Conservation (phyloP, 129 eudicot genomes). For the Chrysanthemum makinoi region DNA sequence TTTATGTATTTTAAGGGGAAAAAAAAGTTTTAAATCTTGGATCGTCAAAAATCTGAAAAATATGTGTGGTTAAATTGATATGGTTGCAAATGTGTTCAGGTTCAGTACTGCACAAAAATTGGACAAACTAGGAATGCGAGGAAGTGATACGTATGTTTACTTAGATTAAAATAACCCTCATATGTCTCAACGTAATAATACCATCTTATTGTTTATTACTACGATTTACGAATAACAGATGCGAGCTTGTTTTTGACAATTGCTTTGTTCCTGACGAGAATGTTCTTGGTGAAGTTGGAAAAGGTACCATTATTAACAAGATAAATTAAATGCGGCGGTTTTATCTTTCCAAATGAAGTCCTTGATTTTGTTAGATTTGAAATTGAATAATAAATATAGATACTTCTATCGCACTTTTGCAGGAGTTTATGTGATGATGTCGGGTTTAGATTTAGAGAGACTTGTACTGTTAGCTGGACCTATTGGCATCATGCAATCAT, state of each 20-base stretch:
- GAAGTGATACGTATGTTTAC: conserved; percentile 86
- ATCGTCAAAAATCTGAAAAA: no score
- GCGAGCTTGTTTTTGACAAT: conserved; percentile 97
- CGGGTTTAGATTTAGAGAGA: no score
- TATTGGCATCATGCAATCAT: no score
- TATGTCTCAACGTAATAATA: background rate
- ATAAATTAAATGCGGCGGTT: no score
- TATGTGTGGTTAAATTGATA: background rate
- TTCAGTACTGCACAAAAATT: conserved; percentile 96
- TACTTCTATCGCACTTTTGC: no score
- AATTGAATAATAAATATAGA: no score
- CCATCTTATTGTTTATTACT: conserved; percentile 14
- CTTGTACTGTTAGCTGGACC: no score
- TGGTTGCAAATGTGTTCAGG: conserved; percentile 44
- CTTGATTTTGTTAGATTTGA: no score
- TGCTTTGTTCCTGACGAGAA: conserved; percentile 95
- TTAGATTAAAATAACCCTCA: conserved; percentile 3
- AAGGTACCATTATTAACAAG: conserved; percentile 44
- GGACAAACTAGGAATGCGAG: conserved; percentile 99
- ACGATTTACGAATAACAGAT: conserved; percentile 46
- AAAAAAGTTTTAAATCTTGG: no score
- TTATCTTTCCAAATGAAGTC: no score
- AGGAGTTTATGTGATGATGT: no score
- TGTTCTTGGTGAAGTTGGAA: conserved; percentile 93
- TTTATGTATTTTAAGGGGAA: no score